Evolutionary conservation across 805 yeast genomes (phyloP), one percentile per base, ranked within the genome.

Genomic region (Candida parachauliodes): DNA sequence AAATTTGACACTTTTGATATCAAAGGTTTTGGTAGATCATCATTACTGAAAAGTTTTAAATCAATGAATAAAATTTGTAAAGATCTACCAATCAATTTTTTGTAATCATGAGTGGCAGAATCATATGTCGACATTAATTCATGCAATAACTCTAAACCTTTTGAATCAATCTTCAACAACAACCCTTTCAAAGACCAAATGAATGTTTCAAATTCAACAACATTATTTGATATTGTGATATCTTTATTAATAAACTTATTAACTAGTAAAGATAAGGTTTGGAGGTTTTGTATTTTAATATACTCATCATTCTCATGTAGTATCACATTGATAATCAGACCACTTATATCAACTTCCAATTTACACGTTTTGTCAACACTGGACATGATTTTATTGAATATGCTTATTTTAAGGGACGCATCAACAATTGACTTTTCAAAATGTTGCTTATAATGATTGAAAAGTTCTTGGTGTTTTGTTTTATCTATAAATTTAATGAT

Each of bases 151-250:
- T 41, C 39, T 11, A 55, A 29, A 2, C 71, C 72, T 4, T 39
- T 30, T 3, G 46, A 43, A 41, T 81, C 82, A 44, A 74, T 74
- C 47, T 74, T 77, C 55, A 86, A 52, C 0, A 85, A 51, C 34
- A 85, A 64, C 0, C 85, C 89, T 55, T 87, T 88, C 15, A 79
- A 62, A 5, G 81, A 57, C 96, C 96, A 88, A 2, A 81, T 63
- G 8, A 70, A 55, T 0, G 72, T 52, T 53, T 87, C 95, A 28
- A 84, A 55, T 22, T 32, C 15, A 7, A 4, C 16, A 6, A 4
- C 16, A 3, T 22, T 19, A 14, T 8, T 9, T 19, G 33, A 20
- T 30, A 16, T 20, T 12, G n/a, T 14, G 4, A 26, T 22, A 45
- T 54, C 64, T 46, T 67, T 57, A 59, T 86, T 86, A 17, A 73